Base-by-base conservation (phyloP, 2,329 filamentous ascomycete species). In the Clathrospora elynae region DNA sequence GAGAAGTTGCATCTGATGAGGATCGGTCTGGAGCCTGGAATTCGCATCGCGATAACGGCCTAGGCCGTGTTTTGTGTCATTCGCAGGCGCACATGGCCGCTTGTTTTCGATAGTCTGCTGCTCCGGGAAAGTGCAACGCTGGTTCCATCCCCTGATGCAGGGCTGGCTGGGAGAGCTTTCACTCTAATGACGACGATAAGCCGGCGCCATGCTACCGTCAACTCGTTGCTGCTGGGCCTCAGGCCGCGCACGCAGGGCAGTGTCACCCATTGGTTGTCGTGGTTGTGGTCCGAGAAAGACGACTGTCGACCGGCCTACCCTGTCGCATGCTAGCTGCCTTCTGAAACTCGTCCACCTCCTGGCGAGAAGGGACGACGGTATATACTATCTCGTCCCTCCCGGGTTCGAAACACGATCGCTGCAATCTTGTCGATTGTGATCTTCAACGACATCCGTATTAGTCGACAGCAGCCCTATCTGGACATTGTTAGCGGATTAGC, bases 291-390 rank as follows among this genome's bases (percentile, higher is more conserved):
- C n/a, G n/a, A n/a, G n/a, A n/a, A n/a, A 35, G 36, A 30, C 31
- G 29, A 22, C 23, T 17, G 29, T 20, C 19, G 12, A 35, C 18
- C 44, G 35, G 35, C 14, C 37, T 45, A 39, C 43, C 51, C 37
- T 49, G 51, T 44, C 43, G 18, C n/a, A 18, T 39, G 43, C 38
- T 52, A 46, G 36, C 31, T 44, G 42, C 46, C 12, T 37, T 45
- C 42, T 55, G 52, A 55, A 55, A 55, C 52, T 28, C 41, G 20
- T 36, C 37, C 46, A 42, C 45, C 51, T 55, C 51, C 51, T 55
- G 51, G 25, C 24, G 18, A 7, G 38, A 29, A 37, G 32, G 41
- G 23, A 40, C 30, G 25, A 23, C 22, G 20, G 33, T 22, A 33
- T 36, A 35, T 32, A 42, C 35, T 16, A 36, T 18, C 10, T 24